Base-by-base conservation (phyloP, 1,284 basidiomycete genomes). In the Puccinia polysora region DNA sequence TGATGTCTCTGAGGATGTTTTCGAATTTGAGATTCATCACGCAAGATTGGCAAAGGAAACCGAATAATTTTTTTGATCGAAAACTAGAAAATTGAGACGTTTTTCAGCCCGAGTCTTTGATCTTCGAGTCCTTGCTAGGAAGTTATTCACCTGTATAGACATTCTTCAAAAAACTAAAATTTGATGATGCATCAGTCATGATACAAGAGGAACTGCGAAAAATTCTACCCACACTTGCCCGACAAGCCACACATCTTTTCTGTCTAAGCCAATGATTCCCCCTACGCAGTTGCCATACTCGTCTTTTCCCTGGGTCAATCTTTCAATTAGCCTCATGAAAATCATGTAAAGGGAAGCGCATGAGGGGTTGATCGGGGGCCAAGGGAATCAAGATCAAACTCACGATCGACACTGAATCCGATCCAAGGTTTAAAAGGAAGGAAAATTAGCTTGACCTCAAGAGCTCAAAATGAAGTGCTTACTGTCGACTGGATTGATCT, bases 61-160 rank as follows among this genome's bases (percentile, higher is more conserved):
- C 30, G 64, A 55, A 32, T 55, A 67, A 32, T 67, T 67, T 23
- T 52, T 67, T 67, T 67, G 64, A 56, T 67, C 52, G 30, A 55
- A 67, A 34, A 55, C 64, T 67, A 34, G 14, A 7, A 50, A 25
- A 36, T 58, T 1, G 49, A 32, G 30, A 20, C n/a, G 0, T 63
- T 49, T 14, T 36, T 63, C 43, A 47, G 40, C 20, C 8, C 23
- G 18, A 52, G 12, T n/a, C 38, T 28, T 4, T 4, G 36, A 34
- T 18, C 12, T 4, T 28, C 15, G 43, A 10, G 14, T n/a, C n/a
- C n/a, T n/a, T 53, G 14, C 6, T 20, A 20, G n/a, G 2, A 56
- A 32, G 32, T 23, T 43, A 14, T 52, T 55, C 25, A 67, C 64
- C 64, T 53, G 64, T 67, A 56, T 67, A 67, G 45, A 67, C 64